Base-by-base conservation (phyloP, 345 rosid genomes). In the Gynandropsis gynandra region DNA sequence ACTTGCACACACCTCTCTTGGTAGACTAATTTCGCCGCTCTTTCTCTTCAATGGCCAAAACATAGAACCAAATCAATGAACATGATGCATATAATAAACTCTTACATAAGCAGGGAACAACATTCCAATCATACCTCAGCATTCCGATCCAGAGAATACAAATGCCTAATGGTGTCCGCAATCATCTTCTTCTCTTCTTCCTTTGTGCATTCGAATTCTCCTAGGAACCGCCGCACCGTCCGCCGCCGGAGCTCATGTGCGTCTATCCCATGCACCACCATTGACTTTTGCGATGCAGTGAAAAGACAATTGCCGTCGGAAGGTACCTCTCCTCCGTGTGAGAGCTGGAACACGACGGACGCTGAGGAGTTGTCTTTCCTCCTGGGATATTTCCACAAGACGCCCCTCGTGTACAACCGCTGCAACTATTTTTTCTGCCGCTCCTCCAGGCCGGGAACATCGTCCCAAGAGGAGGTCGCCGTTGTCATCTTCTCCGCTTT, bases 121-220 rank as follows among this genome's bases (percentile, higher is more conserved):
- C n/a, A n/a, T n/a, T n/a, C n/a, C n/a, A n/a, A n/a, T n/a, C n/a
- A n/a, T 53, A 85, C 97, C n/a, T 82, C 47, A 72, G 95, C 97
- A 93, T 81, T 13, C 95, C 97, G 34, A 88, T 88, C 99, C 72
- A 97, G 99, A 50, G 87, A 74, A 62, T 93, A 93, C 97, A 93
- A 78, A 32, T 93, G 89, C 68, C 76, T 66, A 65, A 93, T 77
- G 46, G 70, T 89, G 1, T 60, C 80, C 17, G 68, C 69, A 54
- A 82, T 77, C 54, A 15, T 54, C 36, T 66, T 76, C 36, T 59
- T 77, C 67, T 76, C 80, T 12, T 67, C 75, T 13, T 54, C 73
- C 9, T 62, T 34, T 33, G 69, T 87, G 10, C 93, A 90, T 87
- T 85, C 69, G 47, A 76, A 68, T 63, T 81, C 94, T 62, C 75